A percentile compares a stretch with the other conserved stretches of the same genome.
phyloP scores from a whole-genome alignment of 345 rosid species.

The Hypericum perforatum region DNA sequence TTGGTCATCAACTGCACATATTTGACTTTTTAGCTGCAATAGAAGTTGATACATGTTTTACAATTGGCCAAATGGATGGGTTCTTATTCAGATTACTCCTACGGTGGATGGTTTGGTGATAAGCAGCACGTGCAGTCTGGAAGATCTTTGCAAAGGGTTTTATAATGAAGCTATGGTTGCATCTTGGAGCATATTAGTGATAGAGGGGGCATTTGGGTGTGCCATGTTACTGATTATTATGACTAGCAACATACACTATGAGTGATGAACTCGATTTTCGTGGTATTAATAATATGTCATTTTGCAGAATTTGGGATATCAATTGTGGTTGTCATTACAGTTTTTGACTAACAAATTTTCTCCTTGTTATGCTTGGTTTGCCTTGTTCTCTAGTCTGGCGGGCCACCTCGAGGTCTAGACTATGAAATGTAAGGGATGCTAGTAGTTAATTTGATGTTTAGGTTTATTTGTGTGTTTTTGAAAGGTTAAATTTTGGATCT shows the following conservation, averaged over 20 bases:
- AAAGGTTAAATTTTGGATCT: no score
- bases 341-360: slow-evolving; percentile 13
- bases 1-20: no score
- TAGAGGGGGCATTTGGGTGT: slow-evolving; percentile 18
- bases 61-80: no score
- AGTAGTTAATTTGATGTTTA: no score
- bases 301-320: slow-evolving; percentile 17
- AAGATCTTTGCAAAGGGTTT: slow-evolving; percentile 3
- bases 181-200: slow-evolving; percentile 12
- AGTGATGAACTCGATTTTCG: slow-evolving; percentile 12
- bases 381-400: slow-evolving; percentile 28
- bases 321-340: slow-evolving; percentile 8
- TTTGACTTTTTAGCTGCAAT: neutral
- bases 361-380: slow-evolving; percentile 12
- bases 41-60: slow-evolving; percentile 3
- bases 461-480: no score
- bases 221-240: slow-evolving; percentile 15
- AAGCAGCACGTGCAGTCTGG: neutral
- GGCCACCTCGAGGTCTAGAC: slow-evolving; percentile 40
- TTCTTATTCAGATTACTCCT: no score
- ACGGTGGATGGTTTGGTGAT: slow-evolving; percentile 11
- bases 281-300: slow-evolving; percentile 15
- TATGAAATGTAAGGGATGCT: slow-evolving; percentile 51
- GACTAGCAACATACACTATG: slow-evolving; percentile 13
- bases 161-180: slow-evolving; percentile 12